Percentiles rank a stretch among this genome's conserved stretches.
phyloP scores from a whole-genome alignment of 805 yeast genomes.

The Candida ficus region DNA sequence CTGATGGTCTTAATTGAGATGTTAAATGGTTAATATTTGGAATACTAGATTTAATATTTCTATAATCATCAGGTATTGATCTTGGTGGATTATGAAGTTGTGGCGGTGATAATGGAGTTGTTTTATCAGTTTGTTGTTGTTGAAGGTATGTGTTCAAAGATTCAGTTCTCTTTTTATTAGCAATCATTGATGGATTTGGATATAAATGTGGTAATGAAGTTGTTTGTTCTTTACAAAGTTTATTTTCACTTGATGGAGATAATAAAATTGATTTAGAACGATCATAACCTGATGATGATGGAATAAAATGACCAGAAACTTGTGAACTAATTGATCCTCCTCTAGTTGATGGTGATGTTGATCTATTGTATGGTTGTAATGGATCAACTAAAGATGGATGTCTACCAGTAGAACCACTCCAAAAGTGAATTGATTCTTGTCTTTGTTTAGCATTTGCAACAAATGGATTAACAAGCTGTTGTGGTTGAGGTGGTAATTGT shows the following conservation, averaged over 20 bases:
- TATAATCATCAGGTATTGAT: conserved; percentile 18
- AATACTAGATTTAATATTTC: conserved; percentile 9
- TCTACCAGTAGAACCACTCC: conserved; percentile 21
- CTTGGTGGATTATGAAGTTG: conserved; percentile 19
- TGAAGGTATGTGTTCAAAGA: conserved; percentile 14
- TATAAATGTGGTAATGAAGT: conserved; percentile 15
- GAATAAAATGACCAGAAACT: conserved; percentile 6
- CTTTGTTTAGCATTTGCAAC: conserved; percentile 9
- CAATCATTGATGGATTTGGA: conserved; percentile 1
- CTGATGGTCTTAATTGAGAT: conserved; percentile 22
- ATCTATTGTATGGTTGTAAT: conserved; percentile 15
- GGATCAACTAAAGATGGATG: conserved; percentile 26
- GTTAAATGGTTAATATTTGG: conserved; percentile 5
- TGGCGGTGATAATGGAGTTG: too few species aligned
- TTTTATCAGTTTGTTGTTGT: background rate
- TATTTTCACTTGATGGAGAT: background rate
- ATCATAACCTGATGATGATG: conserved; percentile 1
- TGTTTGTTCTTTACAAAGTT: too few species aligned
- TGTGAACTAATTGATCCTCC: conserved; percentile 1
- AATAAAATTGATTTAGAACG: background rate
- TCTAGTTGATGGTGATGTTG: too few species aligned
- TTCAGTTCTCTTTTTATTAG: conserved; percentile 13
- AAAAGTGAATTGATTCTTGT: conserved; percentile 21
- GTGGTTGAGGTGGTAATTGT: conserved; percentile 1
- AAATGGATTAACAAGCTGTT: conserved; percentile 9